phyloP scores from a whole-genome alignment of 495 filamentous ascomycete genomes.

The Aspergillus diversus region DNA sequence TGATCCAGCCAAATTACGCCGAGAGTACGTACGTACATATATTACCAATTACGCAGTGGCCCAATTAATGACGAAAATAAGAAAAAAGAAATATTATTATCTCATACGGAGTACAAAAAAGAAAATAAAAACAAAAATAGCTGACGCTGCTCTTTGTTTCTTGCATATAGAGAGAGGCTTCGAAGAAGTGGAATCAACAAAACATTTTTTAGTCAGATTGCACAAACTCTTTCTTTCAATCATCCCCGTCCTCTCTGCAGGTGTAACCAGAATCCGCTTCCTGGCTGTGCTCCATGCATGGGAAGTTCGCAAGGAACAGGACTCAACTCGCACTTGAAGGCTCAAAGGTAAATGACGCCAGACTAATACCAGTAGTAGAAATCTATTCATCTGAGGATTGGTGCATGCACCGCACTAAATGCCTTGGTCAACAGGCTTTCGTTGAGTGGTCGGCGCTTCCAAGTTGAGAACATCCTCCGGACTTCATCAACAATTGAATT shows the following conservation, averaged over 20 bases:
- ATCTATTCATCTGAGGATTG: not conserved
- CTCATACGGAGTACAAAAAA: not conserved
- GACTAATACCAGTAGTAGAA: conserved; percentile 18
- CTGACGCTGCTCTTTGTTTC: not conserved
- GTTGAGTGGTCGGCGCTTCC: not conserved
- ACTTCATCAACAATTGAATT: not conserved
- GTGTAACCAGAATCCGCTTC: conserved; percentile 8
- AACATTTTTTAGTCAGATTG: not conserved
- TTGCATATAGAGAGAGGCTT: no score
- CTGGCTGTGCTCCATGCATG: conserved; percentile 1
- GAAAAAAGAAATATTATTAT: not conserved
- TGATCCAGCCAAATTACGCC: not conserved
- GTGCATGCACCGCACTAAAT: conserved; percentile 5
- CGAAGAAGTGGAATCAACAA: conserved; percentile 2
- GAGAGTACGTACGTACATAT: not conserved
- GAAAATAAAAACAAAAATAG: not conserved
- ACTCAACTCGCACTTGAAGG: conserved; percentile 5
- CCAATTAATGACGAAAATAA: not conserved
- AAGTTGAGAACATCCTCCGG: not conserved
- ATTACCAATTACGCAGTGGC: conserved; percentile 5
- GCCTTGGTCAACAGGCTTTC: not conserved
- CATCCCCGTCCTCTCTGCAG: not conserved
- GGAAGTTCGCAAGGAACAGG: conserved; percentile 1
- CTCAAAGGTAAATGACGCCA: conserved; percentile 9
- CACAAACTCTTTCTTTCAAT: conserved; percentile 1